phyloP scores from a whole-genome alignment of 768 basidiomycete genomes.

The Termitomyces sp. region DNA sequence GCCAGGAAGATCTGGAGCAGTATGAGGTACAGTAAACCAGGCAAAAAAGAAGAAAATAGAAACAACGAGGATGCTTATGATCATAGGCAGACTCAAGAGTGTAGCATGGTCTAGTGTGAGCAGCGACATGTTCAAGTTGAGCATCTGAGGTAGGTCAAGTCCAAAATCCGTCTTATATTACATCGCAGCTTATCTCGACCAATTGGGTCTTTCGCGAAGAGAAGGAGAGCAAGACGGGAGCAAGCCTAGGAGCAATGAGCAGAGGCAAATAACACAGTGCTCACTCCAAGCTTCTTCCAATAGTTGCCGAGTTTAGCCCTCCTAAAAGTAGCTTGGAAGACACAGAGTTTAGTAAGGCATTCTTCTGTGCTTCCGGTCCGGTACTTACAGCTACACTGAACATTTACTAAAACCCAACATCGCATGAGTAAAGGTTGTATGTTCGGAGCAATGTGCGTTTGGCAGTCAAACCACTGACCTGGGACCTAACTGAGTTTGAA shows the following conservation, averaged over 20 bases:
- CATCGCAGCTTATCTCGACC: background rate
- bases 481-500: too few species aligned
- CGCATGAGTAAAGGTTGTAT: too few species aligned
- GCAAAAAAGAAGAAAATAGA: background rate
- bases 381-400: too few species aligned
- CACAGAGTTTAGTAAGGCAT: too few species aligned
- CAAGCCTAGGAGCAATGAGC: background rate
- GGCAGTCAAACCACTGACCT: too few species aligned
- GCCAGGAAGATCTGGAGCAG: slow-evolving; percentile 12
- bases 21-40: slow-evolving; percentile 7
- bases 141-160: background rate
- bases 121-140: background rate
- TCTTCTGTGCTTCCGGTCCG: too few species aligned
- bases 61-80: background rate
- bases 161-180: background rate
- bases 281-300: too few species aligned
- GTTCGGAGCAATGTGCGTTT: too few species aligned
- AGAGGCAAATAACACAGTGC: background rate
- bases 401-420: too few species aligned
- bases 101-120: background rate
- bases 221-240: background rate
- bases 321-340: too few species aligned
- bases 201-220: background rate
- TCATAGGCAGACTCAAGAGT: background rate
- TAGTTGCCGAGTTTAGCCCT: too few species aligned